Base-by-base conservation (phyloP, 139 green algal genomes). In the Klebsormidium nitens region DNA sequence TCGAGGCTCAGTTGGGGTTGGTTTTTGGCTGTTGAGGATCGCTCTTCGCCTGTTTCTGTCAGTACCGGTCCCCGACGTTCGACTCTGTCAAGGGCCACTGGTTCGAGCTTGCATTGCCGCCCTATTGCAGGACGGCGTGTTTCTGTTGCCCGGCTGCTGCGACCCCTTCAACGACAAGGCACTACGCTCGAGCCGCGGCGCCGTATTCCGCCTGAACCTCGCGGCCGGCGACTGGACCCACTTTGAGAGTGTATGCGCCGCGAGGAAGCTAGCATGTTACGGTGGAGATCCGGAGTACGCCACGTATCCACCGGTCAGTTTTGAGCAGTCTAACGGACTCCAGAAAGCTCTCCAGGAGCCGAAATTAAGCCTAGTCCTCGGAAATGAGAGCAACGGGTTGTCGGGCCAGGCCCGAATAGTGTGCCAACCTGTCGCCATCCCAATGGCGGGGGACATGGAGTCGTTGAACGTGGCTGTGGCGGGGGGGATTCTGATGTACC, bases 91-190 rank as follows among this genome's bases (percentile, higher is more conserved):
- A n/a, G n/a, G n/a, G n/a, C n/a, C n/a, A n/a, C n/a, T n/a, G n/a
- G n/a, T n/a, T n/a, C n/a, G n/a, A n/a, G n/a, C 14, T 14, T 14
- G 42, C 42, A 50, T 50, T 8, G 42, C 42, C 11, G 11, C 34
- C 19, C 55, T 19, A 42, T 26, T 64, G 39, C 67, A 75, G 67
- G 59, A 74, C 46, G 72, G 66, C 2, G 64, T 75, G 3, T 76
- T 72, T 34, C 48, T 84, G 34, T 46, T 80, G 5, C 66, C 66
- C 19, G 72, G 66, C 1, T 78, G 71, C 58, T 84, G 78, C 57
- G 78, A 84, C 55, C 46, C 64, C 19, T 80, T 78, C 58, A 84
- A 84, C 49, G 78, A 84, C 31, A 84, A 84, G 66, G 42, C 56
- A 1, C 8, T 83, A 36, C 55, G 77, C 1, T 64, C 77, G 5